phyloP scores from a whole-genome alignment of 2,329 filamentous ascomycete species.

The Pestalotiopsis sp. region DNA sequence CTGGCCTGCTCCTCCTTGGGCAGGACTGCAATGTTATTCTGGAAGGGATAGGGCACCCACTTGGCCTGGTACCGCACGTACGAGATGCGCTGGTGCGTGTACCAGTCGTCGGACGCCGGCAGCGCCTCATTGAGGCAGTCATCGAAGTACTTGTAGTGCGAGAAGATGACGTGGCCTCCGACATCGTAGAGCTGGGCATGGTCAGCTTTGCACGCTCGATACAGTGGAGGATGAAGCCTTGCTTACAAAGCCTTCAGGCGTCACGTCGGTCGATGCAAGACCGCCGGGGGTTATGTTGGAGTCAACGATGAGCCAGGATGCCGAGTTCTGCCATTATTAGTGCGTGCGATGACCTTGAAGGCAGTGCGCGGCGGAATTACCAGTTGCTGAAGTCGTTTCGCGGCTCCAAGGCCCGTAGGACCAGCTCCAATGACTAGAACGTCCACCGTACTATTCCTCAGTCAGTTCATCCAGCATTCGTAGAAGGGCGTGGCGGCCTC shows the following conservation, averaged over 20 bases:
- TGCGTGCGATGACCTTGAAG: constrained; percentile 21
- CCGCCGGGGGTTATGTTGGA: constrained; percentile 90
- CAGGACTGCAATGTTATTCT: constrained; percentile 99
- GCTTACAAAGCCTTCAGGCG: constrained; percentile 95
- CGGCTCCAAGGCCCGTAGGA: constrained; percentile 94
- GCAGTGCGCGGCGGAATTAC: constrained; percentile 55
- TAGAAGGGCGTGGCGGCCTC: neutral
- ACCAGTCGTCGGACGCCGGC: constrained; percentile 93
- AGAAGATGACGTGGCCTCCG: constrained; percentile 97
- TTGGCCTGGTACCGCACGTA: constrained; percentile 95
- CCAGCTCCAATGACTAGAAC: constrained; percentile 97
- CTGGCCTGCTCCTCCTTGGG: constrained; percentile 95
- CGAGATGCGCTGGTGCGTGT: constrained; percentile 95
- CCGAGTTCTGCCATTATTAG: constrained; percentile 69
- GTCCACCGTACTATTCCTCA: constrained; percentile 76
- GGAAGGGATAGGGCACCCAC: constrained; percentile 99
- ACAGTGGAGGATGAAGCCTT: constrained; percentile 2
- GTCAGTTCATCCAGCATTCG: neutral
- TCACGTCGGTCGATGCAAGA: constrained; percentile 92
- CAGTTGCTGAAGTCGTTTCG: constrained; percentile 95
- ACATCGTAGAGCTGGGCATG: constrained; percentile 87
- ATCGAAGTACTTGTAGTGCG: constrained; percentile 99
- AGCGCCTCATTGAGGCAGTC: constrained; percentile 97
- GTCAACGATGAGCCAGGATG: constrained; percentile 96
- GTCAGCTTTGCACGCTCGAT: constrained; percentile 19